Percentiles rank a stretch among this genome's conserved stretches.
Evolutionary conservation across 1,284 basidiomycete species (phyloP).

Genomic region (Puccinia brachypodii): DNA sequence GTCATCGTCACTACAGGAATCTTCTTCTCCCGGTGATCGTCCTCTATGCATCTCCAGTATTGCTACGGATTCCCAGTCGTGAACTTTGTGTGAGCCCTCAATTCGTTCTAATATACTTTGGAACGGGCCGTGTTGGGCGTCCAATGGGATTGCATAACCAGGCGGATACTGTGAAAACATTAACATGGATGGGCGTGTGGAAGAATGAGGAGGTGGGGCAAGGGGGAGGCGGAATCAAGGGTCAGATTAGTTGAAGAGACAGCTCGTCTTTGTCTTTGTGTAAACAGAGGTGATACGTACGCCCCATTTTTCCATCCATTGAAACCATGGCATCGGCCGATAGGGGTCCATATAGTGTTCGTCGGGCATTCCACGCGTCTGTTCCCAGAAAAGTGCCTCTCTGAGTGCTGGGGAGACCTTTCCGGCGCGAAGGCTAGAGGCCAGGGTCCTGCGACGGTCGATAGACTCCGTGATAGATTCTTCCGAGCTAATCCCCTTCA

Average conservation of each 20-base stretch:
- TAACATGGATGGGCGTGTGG: no score
- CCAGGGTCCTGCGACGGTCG: slow-evolving; percentile 3
- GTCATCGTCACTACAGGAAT: slow-evolving; percentile 12
- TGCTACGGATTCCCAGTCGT: not conserved
- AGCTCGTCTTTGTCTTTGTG: not conserved
- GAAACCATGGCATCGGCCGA: slow-evolving; percentile 37
- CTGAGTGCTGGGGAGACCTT: not conserved
- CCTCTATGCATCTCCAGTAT: slow-evolving; percentile 29
- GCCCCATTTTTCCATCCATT: slow-evolving; percentile 38
- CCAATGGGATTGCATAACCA: slow-evolving; percentile 13
- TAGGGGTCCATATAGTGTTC: slow-evolving; percentile 10
- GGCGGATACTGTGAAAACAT: slow-evolving; percentile 24
- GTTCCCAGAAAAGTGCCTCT: slow-evolving; percentile 37
- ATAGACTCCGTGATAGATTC: not conserved
- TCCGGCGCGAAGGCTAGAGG: slow-evolving; percentile 4
- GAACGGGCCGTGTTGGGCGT: slow-evolving; percentile 3
- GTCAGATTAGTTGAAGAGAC: not conserved
- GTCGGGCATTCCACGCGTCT: not conserved
- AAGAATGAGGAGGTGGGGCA: not conserved
- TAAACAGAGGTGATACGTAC: not conserved
- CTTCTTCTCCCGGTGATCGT: not conserved
- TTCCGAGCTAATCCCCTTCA: not conserved
- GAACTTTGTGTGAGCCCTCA: slow-evolving; percentile 1
- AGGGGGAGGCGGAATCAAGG: not conserved
- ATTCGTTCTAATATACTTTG: not conserved